phyloP scores from a whole-genome alignment of 306 rosid species.

The Quercus gilva region DNA sequence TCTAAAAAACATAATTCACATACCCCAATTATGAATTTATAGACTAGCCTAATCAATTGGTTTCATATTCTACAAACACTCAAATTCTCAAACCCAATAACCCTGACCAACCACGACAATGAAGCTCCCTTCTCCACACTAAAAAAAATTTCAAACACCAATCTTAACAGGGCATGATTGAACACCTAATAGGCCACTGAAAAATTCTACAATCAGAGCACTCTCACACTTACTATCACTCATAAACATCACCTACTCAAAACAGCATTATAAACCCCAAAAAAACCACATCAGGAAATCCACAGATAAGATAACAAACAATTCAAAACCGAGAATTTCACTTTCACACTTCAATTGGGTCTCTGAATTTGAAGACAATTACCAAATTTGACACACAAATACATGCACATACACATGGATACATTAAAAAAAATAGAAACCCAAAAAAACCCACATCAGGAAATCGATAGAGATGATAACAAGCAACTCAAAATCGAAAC shows the following conservation, averaged over 20 bases:
- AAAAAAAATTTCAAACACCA: neutral
- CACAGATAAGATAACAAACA: neutral
- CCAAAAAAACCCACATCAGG: neutral
- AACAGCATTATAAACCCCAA: neutral
- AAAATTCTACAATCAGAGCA: neutral
- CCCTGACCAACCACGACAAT: neutral
- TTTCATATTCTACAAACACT: neutral
- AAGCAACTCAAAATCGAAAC: neutral
- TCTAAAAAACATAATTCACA: neutral
- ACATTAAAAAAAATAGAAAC: neutral
- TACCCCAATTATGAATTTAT: neutral
- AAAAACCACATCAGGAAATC: neutral
- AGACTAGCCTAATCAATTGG: neutral
- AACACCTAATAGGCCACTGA: neutral
- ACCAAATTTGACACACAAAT: neutral
- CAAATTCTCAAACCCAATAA: neutral
- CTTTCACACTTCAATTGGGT: neutral
- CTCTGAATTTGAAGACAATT: neutral
- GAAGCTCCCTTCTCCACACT: neutral
- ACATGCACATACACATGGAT: neutral
- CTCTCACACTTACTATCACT: neutral
- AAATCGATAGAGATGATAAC: neutral
- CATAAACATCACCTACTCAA: neutral
- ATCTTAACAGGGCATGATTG: neutral
- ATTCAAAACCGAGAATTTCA: neutral